Evolutionary conservation across 2,329 filamentous ascomycete genomes (phyloP), one percentile per base, ranked within the genome.

Genomic region (Fusarium armeniacum): DNA sequence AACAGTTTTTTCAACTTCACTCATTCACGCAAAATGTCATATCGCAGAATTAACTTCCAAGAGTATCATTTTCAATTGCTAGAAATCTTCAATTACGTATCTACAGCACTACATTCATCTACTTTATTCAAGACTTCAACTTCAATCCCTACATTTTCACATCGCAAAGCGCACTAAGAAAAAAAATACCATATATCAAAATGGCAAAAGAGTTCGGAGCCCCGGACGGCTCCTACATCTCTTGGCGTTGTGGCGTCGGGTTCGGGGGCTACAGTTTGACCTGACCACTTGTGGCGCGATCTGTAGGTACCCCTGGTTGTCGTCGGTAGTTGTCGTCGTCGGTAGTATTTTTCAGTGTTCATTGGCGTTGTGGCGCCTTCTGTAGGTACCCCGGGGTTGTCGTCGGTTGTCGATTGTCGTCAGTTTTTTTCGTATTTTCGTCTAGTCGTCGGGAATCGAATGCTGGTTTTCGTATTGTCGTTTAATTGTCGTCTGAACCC

Each of bases 141-240:
- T 30, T 18, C 4, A 38, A 20, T 20, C 3, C 20, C 20, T 20
- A 24, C 24, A 45, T 30, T 30, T 30, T 30, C 18, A 45, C 6
- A 45, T 20, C 18, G 9, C 11, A 16, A 45, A 7, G 24, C 6
- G 30, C 3, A 62, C 20, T 20, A 36, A 55, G 62, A 18, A 24
- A 4, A 65, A 41, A 58, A 69, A 28, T 52, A 26, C 30, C 18
- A 24, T 30, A 22, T 20, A 3, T 11, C 3, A 40, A 58, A 40
- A 22, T 58, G 38, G 28, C 72, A 76, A 76, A 76, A 76, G 75
- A 72, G 74, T 76, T 76, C 75, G 58, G 73, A 62, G 64, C 65
- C 65, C 65, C 33, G 15, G 55, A 43, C 54, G 62, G 43, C 65
- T 64, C 72, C 73, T 76, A 76, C 75, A 62, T 76, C 75, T 72